phyloP scores from a whole-genome alignment of 768 basidiomycete species.

The Trametes villosa region DNA sequence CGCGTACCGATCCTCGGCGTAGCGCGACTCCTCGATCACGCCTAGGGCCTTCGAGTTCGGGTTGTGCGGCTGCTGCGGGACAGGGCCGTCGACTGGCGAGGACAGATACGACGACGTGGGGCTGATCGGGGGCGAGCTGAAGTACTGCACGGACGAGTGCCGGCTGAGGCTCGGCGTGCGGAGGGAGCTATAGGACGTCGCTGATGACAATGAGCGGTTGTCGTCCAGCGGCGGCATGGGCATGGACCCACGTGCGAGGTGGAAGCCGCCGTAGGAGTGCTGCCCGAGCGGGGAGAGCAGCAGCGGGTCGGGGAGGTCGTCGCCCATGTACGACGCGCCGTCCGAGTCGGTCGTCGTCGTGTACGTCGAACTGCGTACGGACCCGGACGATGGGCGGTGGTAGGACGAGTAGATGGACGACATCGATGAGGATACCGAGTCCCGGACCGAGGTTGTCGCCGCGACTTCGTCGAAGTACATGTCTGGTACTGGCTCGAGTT shows the following conservation, averaged over 20 bases:
- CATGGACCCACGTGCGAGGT: conserved; percentile 39
- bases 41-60: conserved; percentile 29
- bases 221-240: conserved; percentile 44
- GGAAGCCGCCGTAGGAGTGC: conserved; percentile 31
- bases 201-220: conserved; percentile 48
- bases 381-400: conserved; percentile 9
- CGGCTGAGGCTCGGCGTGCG: conserved; percentile 33
- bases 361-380: conserved; percentile 18
- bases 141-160: conserved; percentile 36
- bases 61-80: background rate
- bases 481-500: conserved; percentile 12
- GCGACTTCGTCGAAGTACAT: conserved; percentile 11
- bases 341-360: conserved; percentile 37
- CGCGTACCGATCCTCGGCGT: conserved; percentile 35
- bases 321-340: conserved; percentile 39
- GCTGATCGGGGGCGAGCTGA: conserved; percentile 39
- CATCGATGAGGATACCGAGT: conserved; percentile 10
- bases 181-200: conserved; percentile 37
- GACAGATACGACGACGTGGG: conserved; percentile 33
- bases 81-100: conserved; percentile 37
- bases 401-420: conserved; percentile 18
- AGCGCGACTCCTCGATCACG: conserved; percentile 44
- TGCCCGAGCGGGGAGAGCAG: conserved; percentile 25
- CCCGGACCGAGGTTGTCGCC: conserved; percentile 3
- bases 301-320: conserved; percentile 34